Evolutionary conservation across 208 protist genomes (phyloP).

Genomic region (Trypanosoma grayi): DNA sequence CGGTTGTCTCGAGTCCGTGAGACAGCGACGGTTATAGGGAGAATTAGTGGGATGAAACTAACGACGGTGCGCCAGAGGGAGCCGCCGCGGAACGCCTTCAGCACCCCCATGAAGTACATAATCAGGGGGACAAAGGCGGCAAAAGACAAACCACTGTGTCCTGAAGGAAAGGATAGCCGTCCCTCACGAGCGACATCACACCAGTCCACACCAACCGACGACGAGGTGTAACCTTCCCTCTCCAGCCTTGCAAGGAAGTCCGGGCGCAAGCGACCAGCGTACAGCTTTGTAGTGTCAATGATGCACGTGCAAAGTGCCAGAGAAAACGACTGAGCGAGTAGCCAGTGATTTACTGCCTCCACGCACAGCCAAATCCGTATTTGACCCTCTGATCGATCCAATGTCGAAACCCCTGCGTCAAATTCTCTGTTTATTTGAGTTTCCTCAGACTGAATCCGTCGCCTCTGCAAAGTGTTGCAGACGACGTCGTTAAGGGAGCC

Average conservation of each 20-base stretch:
- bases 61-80: slow-evolving; percentile 17
- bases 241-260: slow-evolving; percentile 62
- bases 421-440: too few relatives aligned
- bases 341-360: slow-evolving; percentile 42
- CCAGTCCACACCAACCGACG: slow-evolving; percentile 8
- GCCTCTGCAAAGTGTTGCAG: too few relatives aligned
- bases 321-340: slow-evolving; percentile 33
- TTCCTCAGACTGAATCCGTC: too few relatives aligned
- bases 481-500: too few relatives aligned
- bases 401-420: too few relatives aligned
- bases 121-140: slow-evolving; percentile 33
- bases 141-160: slow-evolving; percentile 43
- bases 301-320: slow-evolving; percentile 35
- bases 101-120: slow-evolving; percentile 24
- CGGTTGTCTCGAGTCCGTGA: slow-evolving; percentile 60
- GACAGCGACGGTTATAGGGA: slow-evolving; percentile 40
- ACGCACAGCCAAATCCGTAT: slow-evolving; percentile 21
- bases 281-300: slow-evolving; percentile 52
- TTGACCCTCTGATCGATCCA: too few relatives aligned
- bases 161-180: slow-evolving; percentile 45
- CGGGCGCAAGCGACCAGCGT: slow-evolving; percentile 57
- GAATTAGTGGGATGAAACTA: slow-evolving; percentile 26
- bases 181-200: slow-evolving; percentile 26
- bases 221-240: slow-evolving; percentile 4
- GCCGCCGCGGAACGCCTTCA: slow-evolving; percentile 17